Evolutionary conservation across 176 grass and related monocot species (phyloP).

Genomic region (Avena atlantica): DNA sequence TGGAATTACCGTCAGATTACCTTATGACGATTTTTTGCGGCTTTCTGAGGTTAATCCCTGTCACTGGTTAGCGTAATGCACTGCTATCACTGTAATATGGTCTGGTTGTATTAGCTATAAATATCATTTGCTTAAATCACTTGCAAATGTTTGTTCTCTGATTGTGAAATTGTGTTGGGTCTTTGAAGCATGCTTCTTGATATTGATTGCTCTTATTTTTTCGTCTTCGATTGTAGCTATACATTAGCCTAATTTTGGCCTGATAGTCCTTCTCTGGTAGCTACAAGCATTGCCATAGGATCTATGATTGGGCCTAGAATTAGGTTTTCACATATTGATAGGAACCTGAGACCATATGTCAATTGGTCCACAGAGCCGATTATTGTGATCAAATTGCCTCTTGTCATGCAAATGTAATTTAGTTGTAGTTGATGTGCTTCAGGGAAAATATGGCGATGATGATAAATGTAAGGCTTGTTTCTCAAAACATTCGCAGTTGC

Average conservation of each 20-base stretch:
- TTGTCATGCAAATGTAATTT: not conserved
- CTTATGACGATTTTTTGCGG: conserved; percentile 45
- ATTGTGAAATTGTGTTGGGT: too few relatives aligned
- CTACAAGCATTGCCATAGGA: conserved; percentile 2
- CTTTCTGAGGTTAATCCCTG: conserved; percentile 52
- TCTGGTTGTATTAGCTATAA: too few relatives aligned
- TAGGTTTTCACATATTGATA: conserved; percentile 78
- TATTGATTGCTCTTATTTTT: not conserved
- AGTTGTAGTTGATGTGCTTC: not conserved
- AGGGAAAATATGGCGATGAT: not conserved
- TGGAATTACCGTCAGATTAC: conserved; percentile 40
- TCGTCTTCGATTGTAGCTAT: not conserved
- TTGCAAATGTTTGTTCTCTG: too few relatives aligned
- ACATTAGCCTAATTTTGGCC: conserved; percentile 2
- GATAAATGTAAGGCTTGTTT: conserved; percentile 60
- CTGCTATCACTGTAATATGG: too few relatives aligned
- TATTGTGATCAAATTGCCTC: conserved; percentile 68
- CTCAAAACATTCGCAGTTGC: conserved; percentile 74
- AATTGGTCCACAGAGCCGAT: conserved; percentile 73
- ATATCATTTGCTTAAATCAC: too few relatives aligned
- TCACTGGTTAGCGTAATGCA: too few relatives aligned
- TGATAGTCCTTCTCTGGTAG: conserved; percentile 80
- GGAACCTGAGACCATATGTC: conserved; percentile 9
- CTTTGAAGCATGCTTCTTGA: not conserved
- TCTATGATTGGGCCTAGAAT: conserved; percentile 44